Evolutionary conservation across 768 basidiomycete genomes (phyloP), one percentile per base, ranked within the genome.

Genomic region (Kwoniella mangroviensis): DNA sequence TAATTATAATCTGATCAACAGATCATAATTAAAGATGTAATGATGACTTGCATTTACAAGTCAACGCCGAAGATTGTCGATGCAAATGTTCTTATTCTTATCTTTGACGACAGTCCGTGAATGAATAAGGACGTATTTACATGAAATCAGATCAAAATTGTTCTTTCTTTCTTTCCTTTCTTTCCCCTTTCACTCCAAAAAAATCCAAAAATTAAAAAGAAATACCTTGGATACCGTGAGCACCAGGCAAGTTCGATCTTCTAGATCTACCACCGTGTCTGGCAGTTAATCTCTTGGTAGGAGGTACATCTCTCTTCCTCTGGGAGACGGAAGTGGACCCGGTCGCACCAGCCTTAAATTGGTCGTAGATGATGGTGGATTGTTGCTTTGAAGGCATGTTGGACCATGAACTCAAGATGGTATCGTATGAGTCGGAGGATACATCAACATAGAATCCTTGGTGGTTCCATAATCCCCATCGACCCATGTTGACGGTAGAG

Each of bases 391-490:
- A 51, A 24, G 75, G 75, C 69, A 79, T 67, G 62, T 77, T 79
- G 56, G 63, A 68, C 79, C 79, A 80, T 13, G 57, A 52, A 21
- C 9, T 26, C 45, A 69, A 40, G 71, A 80, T 76, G 24, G 63
- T 43, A 61, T 80, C 75, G 75, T 76, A 80, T 6, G 68, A 70
- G 63, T 74, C 79, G 65, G 59, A 59, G 17, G 52, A 52, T 53
- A 80, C 76, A 60, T 75, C 73, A 28, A 80, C 76, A 34, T 61
- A 51, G 53, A 70, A 68, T 12, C 19, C 28, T 28, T 52, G 53
- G 62, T 71, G 72, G 69, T 77, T 80, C 68, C 68, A 76, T n/a
- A 77, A 45, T 65, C 76, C 76, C 77, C 77, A 75, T 53, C 74
- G 58, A 40, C 72, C 66, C 72, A 73, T 73, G 61, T 72, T 69